Evolutionary conservation across 176 grass and related monocot species (phyloP), one percentile per base, ranked within the genome.

Genomic region (Oryza meridionalis): DNA sequence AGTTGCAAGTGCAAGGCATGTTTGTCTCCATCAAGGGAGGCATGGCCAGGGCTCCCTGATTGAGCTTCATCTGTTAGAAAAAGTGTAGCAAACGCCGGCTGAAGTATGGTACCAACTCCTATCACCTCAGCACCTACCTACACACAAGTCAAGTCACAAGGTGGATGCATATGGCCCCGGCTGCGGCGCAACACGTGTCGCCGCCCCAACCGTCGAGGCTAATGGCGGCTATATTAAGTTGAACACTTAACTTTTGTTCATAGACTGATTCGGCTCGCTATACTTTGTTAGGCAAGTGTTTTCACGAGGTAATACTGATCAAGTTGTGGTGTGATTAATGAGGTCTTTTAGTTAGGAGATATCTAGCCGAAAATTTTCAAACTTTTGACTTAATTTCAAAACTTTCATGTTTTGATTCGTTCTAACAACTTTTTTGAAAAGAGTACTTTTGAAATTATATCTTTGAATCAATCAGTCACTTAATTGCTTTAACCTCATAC

Each of bases 31-130:
- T 85, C 77, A 66, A 82, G 42, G 88, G 67, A 77, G 73, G 83
- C 88, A 86, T 90, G 88, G 88, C 24, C 72, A 37, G 83, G 83
- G 83, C 83, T 86, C 88, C 32, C 44, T 82, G 88, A 90, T 86
- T 90, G 78, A 86, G 78, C 78, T 59, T 77, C 66, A 90, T 82
- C 83, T 82, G 73, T 19, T 43, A 77, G 78, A 14, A 86, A 72
- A 82, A 70, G 78, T 50, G 72, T 64, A 64, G 81, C 86, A 45
- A 67, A 12, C 77, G 33, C 32, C 88, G 65, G 55, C 69, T 40
- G 26, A 22, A 46, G 27, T 42, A 86, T 82, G 72, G 87, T 75
- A 40, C 65, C 26, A 35, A 67, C 44, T 16, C 24, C 79, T 85
- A 80, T 89, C 88, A 63, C 77, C 88, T 89, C 82, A 25, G 16